These are phyloP conservation scores for Pyrenophora graminea DNA, from an alignment of 2,329 filamentous ascomycete genomes.

Conservation along the genomic window DNA sequence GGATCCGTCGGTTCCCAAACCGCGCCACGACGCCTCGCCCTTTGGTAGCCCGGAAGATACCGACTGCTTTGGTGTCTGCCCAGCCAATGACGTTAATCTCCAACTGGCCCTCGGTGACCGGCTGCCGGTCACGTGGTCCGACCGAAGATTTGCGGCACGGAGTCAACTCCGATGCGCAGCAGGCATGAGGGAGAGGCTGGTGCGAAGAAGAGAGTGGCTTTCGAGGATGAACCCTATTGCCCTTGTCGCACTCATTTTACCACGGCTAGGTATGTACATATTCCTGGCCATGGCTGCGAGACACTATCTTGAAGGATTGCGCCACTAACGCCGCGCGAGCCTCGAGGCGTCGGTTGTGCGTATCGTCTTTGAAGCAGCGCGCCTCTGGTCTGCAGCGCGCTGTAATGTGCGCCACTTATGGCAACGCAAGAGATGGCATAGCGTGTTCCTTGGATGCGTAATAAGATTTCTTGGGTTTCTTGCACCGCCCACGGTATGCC, in stretches of 20 bases:
- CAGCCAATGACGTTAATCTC: background rate
- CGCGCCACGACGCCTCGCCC: slow-evolving; percentile 6
- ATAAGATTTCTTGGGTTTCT: background rate
- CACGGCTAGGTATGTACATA: no score
- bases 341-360: background rate
- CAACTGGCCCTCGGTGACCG: slow-evolving; percentile 7
- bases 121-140: slow-evolving; percentile 5
- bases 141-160: slow-evolving; percentile 4
- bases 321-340: background rate
- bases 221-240: slow-evolving; percentile 6
- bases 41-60: slow-evolving; percentile 4
- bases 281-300: background rate
- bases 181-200: background rate
- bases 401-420: slow-evolving; percentile 1
- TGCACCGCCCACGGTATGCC: slow-evolving; percentile 6
- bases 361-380: no score
- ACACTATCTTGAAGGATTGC: background rate
- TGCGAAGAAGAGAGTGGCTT: slow-evolving; percentile 5
- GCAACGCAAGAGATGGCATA: background rate
- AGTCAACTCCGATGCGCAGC: slow-evolving; percentile 1
- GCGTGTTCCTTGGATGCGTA: no score
- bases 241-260: background rate
- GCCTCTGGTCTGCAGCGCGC: no score
- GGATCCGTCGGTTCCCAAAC: slow-evolving; percentile 8
- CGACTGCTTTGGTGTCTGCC: background rate